Base-by-base conservation (phyloP, 495 filamentous ascomycete genomes). In the Aspergillus haitiensis region DNA sequence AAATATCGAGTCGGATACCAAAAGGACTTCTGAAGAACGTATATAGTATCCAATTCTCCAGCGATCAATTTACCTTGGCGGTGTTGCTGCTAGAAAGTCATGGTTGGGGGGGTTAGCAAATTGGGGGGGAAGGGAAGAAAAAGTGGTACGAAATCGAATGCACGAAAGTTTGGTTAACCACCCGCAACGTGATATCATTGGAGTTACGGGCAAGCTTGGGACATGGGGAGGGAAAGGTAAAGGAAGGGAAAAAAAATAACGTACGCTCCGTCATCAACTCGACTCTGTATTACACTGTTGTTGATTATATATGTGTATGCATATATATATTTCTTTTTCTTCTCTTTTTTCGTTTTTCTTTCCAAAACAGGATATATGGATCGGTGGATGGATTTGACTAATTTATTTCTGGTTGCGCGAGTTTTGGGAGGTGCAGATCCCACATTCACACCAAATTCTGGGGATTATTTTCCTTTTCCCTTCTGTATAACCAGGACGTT, bases 181-280 rank as follows among this genome's bases (percentile, higher is more conserved):
- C 52, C 61, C 61, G 56, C 52, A 59, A 44, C 52, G 61, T 59
- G 61, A 59, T 59, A 56, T 63, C 61, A 63, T 56, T 63, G 56
- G 56, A 36, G 32, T 56, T 50, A 15, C 3, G n/a, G 53, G 45
- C 37, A 40, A 51, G 48, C 36, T 49, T 49, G 46, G 54, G 44
- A 55, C 42, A 60, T 55, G 36, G 46, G 51, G 49, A 52, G 40
- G 21, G 32, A 50, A 42, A 27, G 21, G 21, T 1, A 27, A 16
- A 36, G 48, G 21, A 42, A 55, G 37, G n/a, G n/a, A n/a, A 52
- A 36, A 53, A 59, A 37, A 46, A 42, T 16, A 59, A 57, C 62
- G 55, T 52, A 67, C 70, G 55, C 55, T 70, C 70, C 68, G 67
- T 70, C 68, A 72, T 72, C 68, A 67, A 67, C 15, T 49, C 6